These are phyloP conservation scores for Metschnikowia aberdeeniae DNA, from an alignment of 805 yeast genomes.

Conservation along the genomic window DNA sequence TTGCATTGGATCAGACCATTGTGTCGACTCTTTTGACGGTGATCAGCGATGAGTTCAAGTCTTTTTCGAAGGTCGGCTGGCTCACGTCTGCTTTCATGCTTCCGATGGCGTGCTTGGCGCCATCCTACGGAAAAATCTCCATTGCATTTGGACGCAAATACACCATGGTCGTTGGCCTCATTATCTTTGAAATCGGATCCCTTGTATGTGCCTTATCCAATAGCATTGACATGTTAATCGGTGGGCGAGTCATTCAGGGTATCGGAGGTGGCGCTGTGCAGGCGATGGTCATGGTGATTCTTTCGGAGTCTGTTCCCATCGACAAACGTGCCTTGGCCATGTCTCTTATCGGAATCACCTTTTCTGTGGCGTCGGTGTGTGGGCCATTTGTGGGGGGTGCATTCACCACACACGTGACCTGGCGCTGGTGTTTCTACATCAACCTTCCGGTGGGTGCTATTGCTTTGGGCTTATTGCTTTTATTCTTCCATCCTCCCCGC, in stretches of 20 bases:
- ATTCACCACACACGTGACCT: constrained; percentile 51
- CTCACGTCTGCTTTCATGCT: constrained; percentile 51
- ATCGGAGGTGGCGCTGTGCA: constrained; percentile 69
- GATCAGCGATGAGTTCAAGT: constrained; percentile 47
- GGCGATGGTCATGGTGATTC: constrained; percentile 51
- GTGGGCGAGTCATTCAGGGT: constrained; percentile 69
- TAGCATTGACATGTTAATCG: constrained; percentile 59
- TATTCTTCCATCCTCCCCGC: constrained; percentile 45
- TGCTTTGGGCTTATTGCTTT: constrained; percentile 34
- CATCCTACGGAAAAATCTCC: constrained; percentile 56
- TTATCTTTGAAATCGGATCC: constrained; percentile 60
- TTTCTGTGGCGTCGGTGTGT: constrained; percentile 47
- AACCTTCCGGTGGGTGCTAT: constrained; percentile 64
- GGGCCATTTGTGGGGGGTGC: constrained; percentile 72
- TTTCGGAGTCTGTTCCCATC: constrained; percentile 52
- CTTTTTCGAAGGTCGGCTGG: constrained; percentile 57
- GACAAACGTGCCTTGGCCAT: constrained; percentile 36
- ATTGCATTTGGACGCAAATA: constrained; percentile 56
- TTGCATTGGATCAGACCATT: constrained; percentile 60
- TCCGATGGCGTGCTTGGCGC: constrained; percentile 49
- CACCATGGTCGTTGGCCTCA: constrained; percentile 44
- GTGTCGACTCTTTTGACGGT: constrained; percentile 47
- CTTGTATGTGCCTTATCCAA: constrained; percentile 52
- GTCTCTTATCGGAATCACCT: constrained; percentile 38
- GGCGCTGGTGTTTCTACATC: constrained; percentile 77